Base-by-base conservation (phyloP, 164 flowering plant species). In the Chimonanthus praecox region DNA sequence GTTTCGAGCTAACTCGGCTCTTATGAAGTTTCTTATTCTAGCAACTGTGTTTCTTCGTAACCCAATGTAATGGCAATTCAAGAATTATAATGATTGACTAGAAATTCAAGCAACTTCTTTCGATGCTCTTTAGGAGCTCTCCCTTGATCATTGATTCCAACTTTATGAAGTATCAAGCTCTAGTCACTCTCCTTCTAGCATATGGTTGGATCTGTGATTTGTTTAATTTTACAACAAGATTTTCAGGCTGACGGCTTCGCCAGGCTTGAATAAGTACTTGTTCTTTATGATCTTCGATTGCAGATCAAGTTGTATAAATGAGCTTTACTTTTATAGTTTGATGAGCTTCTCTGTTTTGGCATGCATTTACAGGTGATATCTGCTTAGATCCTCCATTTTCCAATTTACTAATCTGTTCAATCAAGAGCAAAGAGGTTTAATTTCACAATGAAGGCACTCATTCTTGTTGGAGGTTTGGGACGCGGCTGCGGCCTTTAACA, bases 391-490 rank as follows among this genome's bases (percentile, higher is more conserved):
- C 60, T 78, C 79, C 64, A 71, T 54, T 54, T 13, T 78, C 79
- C 67, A 71, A 11, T 54, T 13, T 54, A 0, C 16, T 54, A 11
- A 54, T 54, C 60, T 54, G 60, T 54, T 54, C n/a, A 13, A n/a
- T 54, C 60, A 54, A 54, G 16, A 15, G 60, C 5, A 54, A n/a
- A 54, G 16, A 54, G 33, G 60, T 54, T 54, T 54, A 54, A 7
- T 54, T 11, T 9, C 60, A 87, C 49, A 47, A 95, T 95, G 99
- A 95, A 95, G 97, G 99, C 99, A 16, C 93, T 95, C 62, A 93
- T 95, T 86, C 98, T 95, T 64, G 99, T 93, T 82, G 99, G 99
- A 80, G 99, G 99, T 93, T 91, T 77, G 96, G 99, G 62, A 95
- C 97, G 13, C 85, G 99, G 77, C 80, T 95, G 90, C 88, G 98